Evolutionary conservation across 306 rosid genomes (phyloP), one percentile per base, ranked within the genome.

Genomic region (Trifolium fragiferum): DNA sequence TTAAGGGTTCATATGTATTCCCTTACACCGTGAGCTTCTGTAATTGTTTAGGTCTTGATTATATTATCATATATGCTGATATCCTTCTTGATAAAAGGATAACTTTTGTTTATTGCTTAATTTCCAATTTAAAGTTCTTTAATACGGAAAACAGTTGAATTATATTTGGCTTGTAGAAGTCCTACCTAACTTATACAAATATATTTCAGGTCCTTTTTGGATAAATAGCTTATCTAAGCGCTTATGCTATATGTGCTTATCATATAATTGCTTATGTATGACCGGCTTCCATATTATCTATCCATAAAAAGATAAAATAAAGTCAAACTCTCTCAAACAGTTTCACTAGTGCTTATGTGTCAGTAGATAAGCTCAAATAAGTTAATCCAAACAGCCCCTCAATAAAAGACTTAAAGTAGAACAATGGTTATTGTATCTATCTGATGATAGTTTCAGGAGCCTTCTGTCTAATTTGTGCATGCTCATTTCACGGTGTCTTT

Each of bases 31-130:
- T 50, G 55, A 32, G 69, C 73, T 68, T 58, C 54, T 51, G 40
- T 41, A 49, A 30, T 30, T 38, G 27, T 38, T 57, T 14, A 44
- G 76, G 44, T 67, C 65, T 43, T 27, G 76, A 54, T 33, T 67
- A 47, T 79, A 41, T 50, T 60, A 6, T 33, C 40, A 38, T 64
- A 38, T 64, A 18, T 6, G 20, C 50, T 43, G 46, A 67, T 70
- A 58, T 74, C 43, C 60, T 62, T 76, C 68, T 68, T 62, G 73
- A 35, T 62, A 66, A 25, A 68, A 15, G 10, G 16, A 58, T 49
- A 38, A 47, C 15, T 61, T 68, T n/a, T 68, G 9, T 12, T 57
- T 59, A 19, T 68, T 68, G 44, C 20, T 23, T 1, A 50, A 6
- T 8, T 82, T 51, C 19, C 35, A 69, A 70, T 54, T 63, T 62